Evolutionary conservation across 1,139 yeast genomes (phyloP).

Genomic region (Arxiozyma slooffiae): DNA sequence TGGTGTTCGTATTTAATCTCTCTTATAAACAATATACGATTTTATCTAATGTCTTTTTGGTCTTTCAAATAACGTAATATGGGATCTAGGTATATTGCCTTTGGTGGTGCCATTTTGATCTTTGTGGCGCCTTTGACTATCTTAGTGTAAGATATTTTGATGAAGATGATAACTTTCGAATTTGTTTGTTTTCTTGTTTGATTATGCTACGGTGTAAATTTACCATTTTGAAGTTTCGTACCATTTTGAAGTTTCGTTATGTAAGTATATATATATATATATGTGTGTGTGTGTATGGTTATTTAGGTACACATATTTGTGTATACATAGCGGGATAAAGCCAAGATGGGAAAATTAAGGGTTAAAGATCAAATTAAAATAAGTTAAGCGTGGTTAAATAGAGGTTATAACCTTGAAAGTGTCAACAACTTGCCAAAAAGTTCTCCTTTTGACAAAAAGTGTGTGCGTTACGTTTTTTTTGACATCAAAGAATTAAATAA

Average conservation of each 20-base stretch:
- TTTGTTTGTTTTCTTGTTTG: not conserved
- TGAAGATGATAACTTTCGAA: not conserved
- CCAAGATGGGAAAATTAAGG: not conserved
- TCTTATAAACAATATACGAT: slow-evolving; percentile 60
- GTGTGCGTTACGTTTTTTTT: too few species aligned
- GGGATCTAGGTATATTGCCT: slow-evolving; percentile 90
- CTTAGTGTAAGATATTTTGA: slow-evolving; percentile 27
- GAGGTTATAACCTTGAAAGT: too few species aligned
- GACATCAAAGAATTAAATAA: too few species aligned
- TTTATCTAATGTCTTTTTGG: slow-evolving; percentile 50
- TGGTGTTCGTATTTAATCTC: slow-evolving; percentile 64
- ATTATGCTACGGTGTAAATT: too few species aligned
- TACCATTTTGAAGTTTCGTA: too few species aligned
- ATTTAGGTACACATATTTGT: too few species aligned
- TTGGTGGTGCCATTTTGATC: slow-evolving; percentile 86
- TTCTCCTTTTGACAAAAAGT: too few species aligned
- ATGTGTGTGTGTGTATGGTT: not conserved
- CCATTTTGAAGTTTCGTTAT: too few species aligned
- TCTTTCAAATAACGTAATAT: slow-evolving; percentile 66
- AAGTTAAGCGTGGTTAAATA: not conserved
- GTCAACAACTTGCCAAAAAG: too few species aligned
- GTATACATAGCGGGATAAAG: too few species aligned
- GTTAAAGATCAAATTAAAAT: not conserved
- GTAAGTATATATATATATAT: not conserved
- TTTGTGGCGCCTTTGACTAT: slow-evolving; percentile 68